Base-by-base conservation (phyloP, 2,329 filamentous ascomycete genomes). In the Phymatotrichopsis omnivora region DNA sequence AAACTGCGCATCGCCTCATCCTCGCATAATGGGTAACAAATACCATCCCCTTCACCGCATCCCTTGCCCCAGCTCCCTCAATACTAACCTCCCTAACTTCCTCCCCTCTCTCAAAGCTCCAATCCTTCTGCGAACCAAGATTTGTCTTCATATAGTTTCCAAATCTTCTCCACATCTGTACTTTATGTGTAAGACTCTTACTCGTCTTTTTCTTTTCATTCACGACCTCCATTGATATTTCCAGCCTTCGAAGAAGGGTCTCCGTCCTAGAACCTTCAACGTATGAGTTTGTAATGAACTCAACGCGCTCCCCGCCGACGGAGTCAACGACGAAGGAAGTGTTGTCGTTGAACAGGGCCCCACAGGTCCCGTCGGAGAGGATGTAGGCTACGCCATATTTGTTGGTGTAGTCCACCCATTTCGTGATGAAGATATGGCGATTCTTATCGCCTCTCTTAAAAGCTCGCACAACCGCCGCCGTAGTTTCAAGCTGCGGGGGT, bases 371-470 rank as follows among this genome's bases (percentile, higher is more conserved):
- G 54, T 89, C 82, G 51, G 84, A 84, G 42, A 91, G 68, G 47
- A 89, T 85, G 59, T 89, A 91, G 27, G 84, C 84, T 12, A 91
- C 71, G 10, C 84, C 84, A 61, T 86, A 85, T 61, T 86, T 86
- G 63, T 86, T 85, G 48, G 82, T 85, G 62, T 91, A 91, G 61
- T 91, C 84, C 5, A 91, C 84, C 84, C 84, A 91, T 60, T 87
- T 85, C 8, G 56, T 57, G 41, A 58, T 53, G 43, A 58, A 59
- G n/a, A 55, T 45, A 11, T 47, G 51, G 24, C 34, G 42, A 22
- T 57, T 54, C 24, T 41, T 47, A 14, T 56, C 56, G 33, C 54
- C 49, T 14, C 37, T 37, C 35, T 41, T 53, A 45, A 22, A 55
- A 5, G 47, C 46, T 20, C 50, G 53, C 27, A 59, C 53, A 16